Evolutionary conservation across 2,329 filamentous ascomycete species (phyloP).

Genomic region (Ustilaginoidea virens): DNA sequence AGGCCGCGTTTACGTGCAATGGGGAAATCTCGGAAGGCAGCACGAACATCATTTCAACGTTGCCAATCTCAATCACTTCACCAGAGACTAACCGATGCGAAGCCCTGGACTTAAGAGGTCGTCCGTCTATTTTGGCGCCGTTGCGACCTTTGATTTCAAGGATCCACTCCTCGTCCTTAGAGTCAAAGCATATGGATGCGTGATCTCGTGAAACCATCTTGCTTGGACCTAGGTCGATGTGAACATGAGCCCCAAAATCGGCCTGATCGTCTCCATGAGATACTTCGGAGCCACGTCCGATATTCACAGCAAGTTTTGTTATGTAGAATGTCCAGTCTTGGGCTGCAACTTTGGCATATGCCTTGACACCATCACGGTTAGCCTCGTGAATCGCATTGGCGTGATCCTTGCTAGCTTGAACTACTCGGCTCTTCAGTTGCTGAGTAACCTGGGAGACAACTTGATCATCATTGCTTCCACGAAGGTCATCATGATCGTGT

Average conservation of each 20-base stretch:
- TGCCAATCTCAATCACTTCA: conserved; percentile 79
- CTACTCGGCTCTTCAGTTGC: conserved; percentile 30
- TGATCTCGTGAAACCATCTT: conserved; percentile 70
- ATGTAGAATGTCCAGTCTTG: conserved; percentile 78
- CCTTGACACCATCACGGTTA: conserved; percentile 47
- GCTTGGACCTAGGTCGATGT: conserved; percentile 78
- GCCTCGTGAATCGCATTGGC: conserved; percentile 48
- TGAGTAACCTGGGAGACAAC: conserved; percentile 41
- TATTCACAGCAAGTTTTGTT: conserved; percentile 57
- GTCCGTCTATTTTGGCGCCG: conserved; percentile 71
- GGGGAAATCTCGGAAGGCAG: conserved; percentile 59
- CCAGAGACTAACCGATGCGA: conserved; percentile 62
- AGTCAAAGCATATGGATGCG: conserved; percentile 58
- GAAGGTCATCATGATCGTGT: conserved; percentile 20
- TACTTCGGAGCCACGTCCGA: conserved; percentile 52
- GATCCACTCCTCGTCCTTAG: conserved; percentile 59
- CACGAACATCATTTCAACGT: conserved; percentile 97
- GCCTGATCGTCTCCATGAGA: conserved; percentile 21
- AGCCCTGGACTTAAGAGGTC: conserved; percentile 49
- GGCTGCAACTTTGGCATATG: conserved; percentile 71
- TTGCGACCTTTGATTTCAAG: conserved; percentile 84
- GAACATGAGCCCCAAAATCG: conserved; percentile 39
- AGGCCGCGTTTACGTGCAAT: conserved; percentile 52
- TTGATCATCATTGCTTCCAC: conserved; percentile 36
- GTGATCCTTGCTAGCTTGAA: conserved; percentile 46